Evolutionary conservation across 2,329 filamentous ascomycete genomes (phyloP).

Genomic region (Neonectria faginata): DNA sequence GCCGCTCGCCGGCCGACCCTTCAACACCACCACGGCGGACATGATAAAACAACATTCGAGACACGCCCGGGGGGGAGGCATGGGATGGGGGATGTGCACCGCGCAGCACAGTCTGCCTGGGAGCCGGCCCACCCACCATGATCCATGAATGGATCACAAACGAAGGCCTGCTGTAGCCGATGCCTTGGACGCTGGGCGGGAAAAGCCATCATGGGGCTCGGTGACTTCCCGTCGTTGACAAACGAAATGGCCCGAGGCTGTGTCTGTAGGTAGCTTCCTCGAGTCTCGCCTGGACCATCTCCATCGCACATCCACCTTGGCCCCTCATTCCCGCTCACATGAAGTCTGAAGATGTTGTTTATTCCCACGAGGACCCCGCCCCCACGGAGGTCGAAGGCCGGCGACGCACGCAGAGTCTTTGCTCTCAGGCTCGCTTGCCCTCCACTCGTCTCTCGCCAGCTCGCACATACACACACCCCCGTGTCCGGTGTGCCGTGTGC

Average conservation of each 20-base stretch:
- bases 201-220: constrained; percentile 28
- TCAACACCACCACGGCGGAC: constrained; percentile 19
- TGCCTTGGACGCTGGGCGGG: constrained; percentile 1
- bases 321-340: constrained; percentile 21
- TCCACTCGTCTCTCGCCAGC: background rate
- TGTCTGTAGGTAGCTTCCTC: constrained; percentile 18
- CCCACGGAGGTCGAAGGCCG: constrained; percentile 47
- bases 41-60: constrained; percentile 2
- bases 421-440: constrained; percentile 9
- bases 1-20: constrained; percentile 33
- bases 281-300: constrained; percentile 17
- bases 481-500: background rate
- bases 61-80: background rate
- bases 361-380: constrained; percentile 40
- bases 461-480: background rate
- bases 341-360: constrained; percentile 29
- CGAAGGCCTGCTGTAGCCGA: constrained; percentile 14
- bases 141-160: background rate
- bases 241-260: constrained; percentile 30
- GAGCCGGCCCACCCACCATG: constrained; percentile 13
- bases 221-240: constrained; percentile 31
- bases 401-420: constrained; percentile 16
- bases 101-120: constrained; percentile 9
- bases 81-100: constrained; percentile 2
- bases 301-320: constrained; percentile 30